Percentiles rank a stretch among this genome's conserved stretches.
Evolutionary conservation across 257 asterid species (phyloP).

Genomic region (Linaria vulgaris): DNA sequence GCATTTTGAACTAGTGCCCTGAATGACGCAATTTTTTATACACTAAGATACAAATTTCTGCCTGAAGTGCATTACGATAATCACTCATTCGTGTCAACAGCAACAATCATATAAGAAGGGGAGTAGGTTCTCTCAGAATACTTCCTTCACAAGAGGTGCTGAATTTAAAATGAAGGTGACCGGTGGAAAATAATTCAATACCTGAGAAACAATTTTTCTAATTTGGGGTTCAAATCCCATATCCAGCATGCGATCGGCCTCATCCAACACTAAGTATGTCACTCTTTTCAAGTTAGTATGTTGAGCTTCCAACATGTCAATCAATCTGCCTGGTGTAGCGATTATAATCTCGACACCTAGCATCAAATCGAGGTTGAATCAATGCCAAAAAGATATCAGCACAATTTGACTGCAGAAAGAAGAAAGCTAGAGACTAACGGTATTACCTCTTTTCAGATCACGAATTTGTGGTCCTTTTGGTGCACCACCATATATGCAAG

Average conservation of each 20-base stretch:
- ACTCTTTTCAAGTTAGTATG: slow-evolving; percentile 84
- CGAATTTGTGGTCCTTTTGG: slow-evolving; percentile 96
- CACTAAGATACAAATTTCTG: too few relatives aligned
- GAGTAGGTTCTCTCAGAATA: too few relatives aligned
- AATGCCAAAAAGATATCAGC: slow-evolving; percentile 18
- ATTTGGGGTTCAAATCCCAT: slow-evolving; percentile 99
- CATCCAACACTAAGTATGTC: slow-evolving; percentile 88
- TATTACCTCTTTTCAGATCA: slow-evolving; percentile 77
- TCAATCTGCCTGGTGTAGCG: slow-evolving; percentile 94
- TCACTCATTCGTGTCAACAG: too few relatives aligned
- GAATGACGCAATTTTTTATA: too few relatives aligned
- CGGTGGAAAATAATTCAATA: neutral
- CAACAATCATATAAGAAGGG: too few relatives aligned
- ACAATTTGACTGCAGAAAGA: slow-evolving; percentile 15
- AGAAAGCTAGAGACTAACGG: neutral
- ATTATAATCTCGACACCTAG: slow-evolving; percentile 88
- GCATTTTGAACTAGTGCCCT: too few relatives aligned
- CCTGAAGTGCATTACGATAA: too few relatives aligned
- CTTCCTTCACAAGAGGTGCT: too few relatives aligned
- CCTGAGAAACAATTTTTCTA: slow-evolving; percentile 85
- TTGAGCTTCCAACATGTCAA: slow-evolving; percentile 89
- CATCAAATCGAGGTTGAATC: slow-evolving; percentile 23
- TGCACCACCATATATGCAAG: slow-evolving; percentile 93
- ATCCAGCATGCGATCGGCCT: slow-evolving; percentile 97
- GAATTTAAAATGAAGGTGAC: too few relatives aligned